These are phyloP conservation scores for Phaeosphaeria sp. DNA, from an alignment of 2,329 filamentous ascomycete species.

Conservation along the genomic window DNA sequence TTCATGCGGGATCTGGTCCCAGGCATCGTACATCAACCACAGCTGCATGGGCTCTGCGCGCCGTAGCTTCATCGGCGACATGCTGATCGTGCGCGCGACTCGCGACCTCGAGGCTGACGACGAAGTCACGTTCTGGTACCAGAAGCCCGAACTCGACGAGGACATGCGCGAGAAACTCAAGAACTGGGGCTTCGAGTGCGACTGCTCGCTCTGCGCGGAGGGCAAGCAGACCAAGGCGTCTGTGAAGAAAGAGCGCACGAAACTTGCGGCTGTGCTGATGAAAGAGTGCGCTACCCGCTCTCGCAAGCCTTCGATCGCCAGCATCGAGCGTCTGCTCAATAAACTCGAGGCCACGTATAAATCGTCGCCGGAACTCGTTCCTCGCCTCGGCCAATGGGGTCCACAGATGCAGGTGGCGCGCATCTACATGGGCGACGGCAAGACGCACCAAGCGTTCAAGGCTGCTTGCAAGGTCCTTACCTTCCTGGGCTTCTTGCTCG, in stretches of 20 bases:
- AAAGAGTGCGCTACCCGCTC: slow-evolving; percentile 14
- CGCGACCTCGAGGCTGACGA: slow-evolving; percentile 30
- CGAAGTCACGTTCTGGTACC: slow-evolving; percentile 26
- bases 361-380: background rate
- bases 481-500: slow-evolving; percentile 19
- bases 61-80: slow-evolving; percentile 50
- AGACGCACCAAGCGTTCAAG: slow-evolving; percentile 13
- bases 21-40: slow-evolving; percentile 54
- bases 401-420: background rate
- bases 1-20: slow-evolving; percentile 49
- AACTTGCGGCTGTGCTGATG: slow-evolving; percentile 4
- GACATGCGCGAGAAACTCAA: slow-evolving; percentile 7
- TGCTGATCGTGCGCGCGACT: slow-evolving; percentile 49
- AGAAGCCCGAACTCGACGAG: background rate
- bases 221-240: slow-evolving; percentile 9
- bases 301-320: too few species aligned
- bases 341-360: background rate
- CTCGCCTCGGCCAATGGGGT: background rate
- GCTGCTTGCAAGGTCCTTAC: slow-evolving; percentile 10
- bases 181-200: slow-evolving; percentile 25
- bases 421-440: slow-evolving; percentile 10
- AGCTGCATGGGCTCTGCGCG: slow-evolving; percentile 49
- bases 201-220: slow-evolving; percentile 23
- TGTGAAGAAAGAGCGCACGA: slow-evolving; percentile 6
- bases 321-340: background rate